Conservation (phyloP, 495 filamentous ascomycete genomes). For the Penicillium waksmanii region DNA sequence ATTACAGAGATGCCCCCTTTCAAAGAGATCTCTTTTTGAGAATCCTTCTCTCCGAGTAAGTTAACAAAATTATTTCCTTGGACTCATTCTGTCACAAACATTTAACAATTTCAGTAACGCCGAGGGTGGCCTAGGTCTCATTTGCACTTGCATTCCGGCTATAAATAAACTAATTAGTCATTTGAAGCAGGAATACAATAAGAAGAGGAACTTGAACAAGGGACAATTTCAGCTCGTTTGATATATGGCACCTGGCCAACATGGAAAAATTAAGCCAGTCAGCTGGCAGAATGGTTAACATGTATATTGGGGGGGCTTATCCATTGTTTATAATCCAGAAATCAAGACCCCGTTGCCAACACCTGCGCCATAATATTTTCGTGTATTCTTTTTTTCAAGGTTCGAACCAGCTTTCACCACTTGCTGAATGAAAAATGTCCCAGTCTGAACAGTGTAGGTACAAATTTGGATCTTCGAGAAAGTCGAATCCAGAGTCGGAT, state of each 20-base stretch:
- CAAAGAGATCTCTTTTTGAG: conserved; percentile 11
- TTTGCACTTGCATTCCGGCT: conserved; percentile 13
- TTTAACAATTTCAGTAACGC: conserved; percentile 4
- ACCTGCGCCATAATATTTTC: too few relatives aligned
- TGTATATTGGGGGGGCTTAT: too few relatives aligned
- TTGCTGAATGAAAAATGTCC: too few relatives aligned
- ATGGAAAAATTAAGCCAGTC: too few relatives aligned
- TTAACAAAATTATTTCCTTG: not conserved
- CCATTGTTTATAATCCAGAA: too few relatives aligned
- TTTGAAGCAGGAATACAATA: not conserved
- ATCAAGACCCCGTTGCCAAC: too few relatives aligned
- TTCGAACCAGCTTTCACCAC: too few relatives aligned
- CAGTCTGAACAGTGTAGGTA: too few relatives aligned
- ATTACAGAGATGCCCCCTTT: conserved; percentile 10
- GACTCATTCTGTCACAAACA: not conserved
- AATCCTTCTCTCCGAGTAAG: conserved; percentile 9
- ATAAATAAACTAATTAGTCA: not conserved
- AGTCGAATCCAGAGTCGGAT: too few relatives aligned
- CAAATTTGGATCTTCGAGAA: too few relatives aligned
- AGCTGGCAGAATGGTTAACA: too few relatives aligned
- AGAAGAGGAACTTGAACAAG: not conserved
- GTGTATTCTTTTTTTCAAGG: too few relatives aligned
- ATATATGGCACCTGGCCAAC: not conserved
- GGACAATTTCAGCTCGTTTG: not conserved
- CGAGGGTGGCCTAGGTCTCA: conserved; percentile 9